Evolutionary conservation across 208 protist species (phyloP).

Genomic region (Leishmania martiniquensis): DNA sequence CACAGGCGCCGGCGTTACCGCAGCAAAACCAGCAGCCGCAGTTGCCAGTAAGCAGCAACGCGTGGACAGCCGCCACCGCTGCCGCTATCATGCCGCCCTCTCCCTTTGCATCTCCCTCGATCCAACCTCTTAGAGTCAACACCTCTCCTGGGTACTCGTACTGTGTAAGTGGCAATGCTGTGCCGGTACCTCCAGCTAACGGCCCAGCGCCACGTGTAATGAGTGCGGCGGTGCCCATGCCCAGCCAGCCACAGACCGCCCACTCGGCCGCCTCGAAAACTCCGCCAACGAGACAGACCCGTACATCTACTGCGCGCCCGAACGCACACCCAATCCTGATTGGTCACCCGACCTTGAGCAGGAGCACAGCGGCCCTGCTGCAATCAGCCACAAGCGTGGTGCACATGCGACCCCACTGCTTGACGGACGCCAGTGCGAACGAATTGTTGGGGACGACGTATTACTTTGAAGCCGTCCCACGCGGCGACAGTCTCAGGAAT

Average conservation of each 20-base stretch:
- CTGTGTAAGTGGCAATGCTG: neutral
- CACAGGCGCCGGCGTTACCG: neutral
- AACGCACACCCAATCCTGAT: constrained; percentile 12
- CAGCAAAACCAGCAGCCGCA: constrained; percentile 1
- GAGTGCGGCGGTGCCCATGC: neutral
- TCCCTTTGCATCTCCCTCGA: neutral
- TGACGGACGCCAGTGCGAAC: neutral
- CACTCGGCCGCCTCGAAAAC: neutral
- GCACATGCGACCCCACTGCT: neutral
- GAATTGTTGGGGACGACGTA: neutral
- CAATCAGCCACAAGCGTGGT: neutral
- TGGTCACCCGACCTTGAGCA: neutral
- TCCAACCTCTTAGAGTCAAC: neutral
- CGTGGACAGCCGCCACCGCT: neutral
- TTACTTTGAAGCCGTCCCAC: neutral
- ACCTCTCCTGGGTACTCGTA: neutral
- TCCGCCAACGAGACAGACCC: neutral
- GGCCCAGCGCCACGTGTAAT: neutral
- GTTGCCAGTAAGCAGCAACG: neutral
- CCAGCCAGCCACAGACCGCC: neutral
- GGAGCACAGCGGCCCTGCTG: neutral
- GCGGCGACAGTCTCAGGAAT: neutral
- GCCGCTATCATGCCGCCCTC: neutral
- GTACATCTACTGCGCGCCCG: neutral
- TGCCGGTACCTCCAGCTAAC: neutral